Percentiles rank a stretch among this genome's conserved stretches.
Evolutionary conservation across 2,329 filamentous ascomycete genomes (phyloP).

Genomic region (Macrophomina pseudophaseolina): DNA sequence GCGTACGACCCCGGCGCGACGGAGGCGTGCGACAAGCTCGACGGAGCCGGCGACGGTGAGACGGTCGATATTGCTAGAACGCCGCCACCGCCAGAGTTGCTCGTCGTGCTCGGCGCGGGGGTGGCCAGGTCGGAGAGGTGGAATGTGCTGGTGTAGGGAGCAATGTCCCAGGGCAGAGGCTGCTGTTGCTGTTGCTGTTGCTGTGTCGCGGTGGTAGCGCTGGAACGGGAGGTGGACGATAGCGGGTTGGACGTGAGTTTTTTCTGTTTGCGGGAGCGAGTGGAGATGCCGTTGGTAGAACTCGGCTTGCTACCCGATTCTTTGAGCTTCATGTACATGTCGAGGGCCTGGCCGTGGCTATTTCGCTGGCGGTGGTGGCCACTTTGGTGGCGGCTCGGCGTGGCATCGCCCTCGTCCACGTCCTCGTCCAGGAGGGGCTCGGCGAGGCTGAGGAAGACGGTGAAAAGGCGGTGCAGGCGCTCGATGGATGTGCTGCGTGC

Average conservation of each 20-base stretch:
- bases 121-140: slow-evolving; percentile 9
- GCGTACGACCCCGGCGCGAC: background rate
- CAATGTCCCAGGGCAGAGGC: slow-evolving; percentile 6
- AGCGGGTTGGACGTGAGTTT: background rate
- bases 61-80: background rate
- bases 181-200: background rate
- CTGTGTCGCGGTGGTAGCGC: background rate
- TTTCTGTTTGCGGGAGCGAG: background rate
- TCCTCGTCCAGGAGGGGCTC: slow-evolving; percentile 35
- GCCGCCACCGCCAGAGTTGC: background rate
- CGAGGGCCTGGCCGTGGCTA: slow-evolving; percentile 5
- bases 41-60: background rate
- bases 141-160: slow-evolving; percentile 14
- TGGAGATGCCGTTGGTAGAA: background rate
- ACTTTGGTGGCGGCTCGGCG: background rate
- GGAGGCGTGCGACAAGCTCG: background rate
- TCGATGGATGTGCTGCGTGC: slow-evolving; percentile 39
- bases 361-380: background rate
- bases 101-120: background rate
- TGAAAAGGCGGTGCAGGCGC: slow-evolving; percentile 37
- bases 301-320: background rate
- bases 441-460: slow-evolving; percentile 38
- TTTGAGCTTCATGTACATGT: slow-evolving; percentile 15
- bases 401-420: background rate
- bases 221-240: background rate